A percentile compares a stretch with the other conserved stretches of the same genome.
Evolutionary conservation across 1,284 basidiomycete species (phyloP).

Genomic region (Thecaphora frezii): DNA sequence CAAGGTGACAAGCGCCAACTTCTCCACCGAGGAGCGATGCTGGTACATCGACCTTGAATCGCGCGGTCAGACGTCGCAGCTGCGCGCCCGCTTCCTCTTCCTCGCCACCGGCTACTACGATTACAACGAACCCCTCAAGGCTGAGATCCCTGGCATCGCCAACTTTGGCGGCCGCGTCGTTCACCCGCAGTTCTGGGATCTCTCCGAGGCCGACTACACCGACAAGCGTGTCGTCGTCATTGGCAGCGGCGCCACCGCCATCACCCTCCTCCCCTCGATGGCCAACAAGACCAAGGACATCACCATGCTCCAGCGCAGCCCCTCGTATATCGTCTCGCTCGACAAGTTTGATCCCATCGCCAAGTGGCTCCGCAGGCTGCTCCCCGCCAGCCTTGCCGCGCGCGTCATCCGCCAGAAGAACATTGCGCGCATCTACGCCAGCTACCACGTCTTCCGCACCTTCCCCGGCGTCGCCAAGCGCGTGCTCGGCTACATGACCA

Average conservation of each 20-base stretch:
- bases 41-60: slow-evolving; percentile 39
- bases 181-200: slow-evolving; percentile 53
- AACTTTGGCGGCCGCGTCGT: slow-evolving; percentile 53
- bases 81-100: slow-evolving; percentile 42
- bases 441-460: slow-evolving; percentile 49
- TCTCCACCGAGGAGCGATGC: slow-evolving; percentile 32
- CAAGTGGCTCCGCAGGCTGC: slow-evolving; percentile 38
- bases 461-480: slow-evolving; percentile 46
- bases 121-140: slow-evolving; percentile 44
- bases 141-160: slow-evolving; percentile 48
- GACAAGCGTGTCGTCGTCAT: slow-evolving; percentile 56
- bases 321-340: slow-evolving; percentile 53
- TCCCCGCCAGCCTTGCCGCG: slow-evolving; percentile 32
- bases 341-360: slow-evolving; percentile 44
- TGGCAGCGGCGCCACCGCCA: slow-evolving; percentile 54
- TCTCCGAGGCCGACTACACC: slow-evolving; percentile 44
- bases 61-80: slow-evolving; percentile 21
- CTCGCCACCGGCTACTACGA: slow-evolving; percentile 54
- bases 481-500: slow-evolving; percentile 32
- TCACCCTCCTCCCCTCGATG: slow-evolving; percentile 54
- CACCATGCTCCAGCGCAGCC: slow-evolving; percentile 57
- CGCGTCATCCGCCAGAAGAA: slow-evolving; percentile 42
- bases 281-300: slow-evolving; percentile 40
- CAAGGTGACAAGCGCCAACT: slow-evolving; percentile 34
- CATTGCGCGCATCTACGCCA: slow-evolving; percentile 46